These are phyloP conservation scores for Neurospora terricola DNA, from an alignment of 495 filamentous ascomycete genomes.

Conservation along the genomic window DNA sequence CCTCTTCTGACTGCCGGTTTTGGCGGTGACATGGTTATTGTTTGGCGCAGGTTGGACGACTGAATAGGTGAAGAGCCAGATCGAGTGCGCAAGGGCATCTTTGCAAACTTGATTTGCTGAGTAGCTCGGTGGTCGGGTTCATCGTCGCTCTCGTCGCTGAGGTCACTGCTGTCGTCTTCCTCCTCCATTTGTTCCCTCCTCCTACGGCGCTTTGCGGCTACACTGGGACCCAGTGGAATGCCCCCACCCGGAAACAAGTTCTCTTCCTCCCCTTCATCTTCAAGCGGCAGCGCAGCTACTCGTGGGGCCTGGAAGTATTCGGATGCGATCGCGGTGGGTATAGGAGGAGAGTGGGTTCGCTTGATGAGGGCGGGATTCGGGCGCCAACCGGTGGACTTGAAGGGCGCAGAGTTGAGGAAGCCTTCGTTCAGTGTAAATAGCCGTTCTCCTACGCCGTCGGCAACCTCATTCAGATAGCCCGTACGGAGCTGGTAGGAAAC, in stretches of 20 bases:
- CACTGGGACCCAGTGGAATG: slow-evolving; percentile 62
- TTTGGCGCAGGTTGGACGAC: slow-evolving; percentile 41
- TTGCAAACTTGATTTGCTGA: slow-evolving; percentile 88
- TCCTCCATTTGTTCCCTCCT: slow-evolving; percentile 77
- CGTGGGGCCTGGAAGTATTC: slow-evolving; percentile 82
- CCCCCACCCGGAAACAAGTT: slow-evolving; percentile 67
- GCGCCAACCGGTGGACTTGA: slow-evolving; percentile 90
- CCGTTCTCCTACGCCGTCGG: slow-evolving; percentile 92
- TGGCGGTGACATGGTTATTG: slow-evolving; percentile 25
- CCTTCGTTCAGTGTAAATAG: slow-evolving; percentile 86
- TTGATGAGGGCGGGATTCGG: slow-evolving; percentile 67
- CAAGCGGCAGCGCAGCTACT: slow-evolving; percentile 43
- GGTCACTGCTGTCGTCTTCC: slow-evolving; percentile 92
- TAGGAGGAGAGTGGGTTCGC: slow-evolving; percentile 90
- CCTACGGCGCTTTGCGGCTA: slow-evolving; percentile 44
- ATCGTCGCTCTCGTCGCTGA: slow-evolving; percentile 94
- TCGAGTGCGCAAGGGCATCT: slow-evolving; percentile 82
- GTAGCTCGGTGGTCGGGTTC: slow-evolving; percentile 57
- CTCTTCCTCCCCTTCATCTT: slow-evolving; percentile 73
- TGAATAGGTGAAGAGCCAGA: slow-evolving; percentile 82
- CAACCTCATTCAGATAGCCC: slow-evolving; percentile 79
- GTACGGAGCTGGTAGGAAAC: slow-evolving; percentile 88
- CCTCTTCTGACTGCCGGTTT: slow-evolving; percentile 44
- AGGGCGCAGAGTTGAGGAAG: slow-evolving; percentile 87
- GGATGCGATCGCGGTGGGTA: slow-evolving; percentile 78